Evolutionary conservation across 2,329 filamentous ascomycete genomes (phyloP).

Genomic region (Tetracladium maxilliforme): DNA sequence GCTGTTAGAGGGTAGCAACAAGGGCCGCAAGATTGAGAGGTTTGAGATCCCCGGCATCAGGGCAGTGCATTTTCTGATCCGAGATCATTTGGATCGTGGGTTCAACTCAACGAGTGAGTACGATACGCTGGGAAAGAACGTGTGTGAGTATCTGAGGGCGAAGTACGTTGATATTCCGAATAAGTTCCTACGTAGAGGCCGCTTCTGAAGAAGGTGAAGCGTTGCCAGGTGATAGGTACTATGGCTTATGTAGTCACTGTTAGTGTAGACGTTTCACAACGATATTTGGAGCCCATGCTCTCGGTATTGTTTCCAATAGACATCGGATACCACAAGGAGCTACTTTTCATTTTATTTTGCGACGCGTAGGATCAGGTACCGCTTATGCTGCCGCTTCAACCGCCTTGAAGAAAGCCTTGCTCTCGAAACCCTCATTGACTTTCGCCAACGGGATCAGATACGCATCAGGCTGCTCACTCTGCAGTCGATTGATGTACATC

Average conservation of each 20-base stretch:
- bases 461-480: conserved; percentile 17
- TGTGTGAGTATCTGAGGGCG: conserved; percentile 7
- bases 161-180: conserved; percentile 8
- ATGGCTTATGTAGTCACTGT: no score
- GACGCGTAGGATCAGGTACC: no score
- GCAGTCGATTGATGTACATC: conserved; percentile 31
- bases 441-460: conserved; percentile 37
- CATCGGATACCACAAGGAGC: no score
- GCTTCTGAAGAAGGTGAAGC: conserved; percentile 4
- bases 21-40: conserved; percentile 12
- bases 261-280: no score
- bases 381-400: no score
- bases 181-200: conserved; percentile 7
- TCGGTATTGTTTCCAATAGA: no score
- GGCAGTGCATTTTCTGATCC: conserved; percentile 12
- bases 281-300: no score
- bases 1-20: conserved; percentile 10
- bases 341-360: no score
- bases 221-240: no score
- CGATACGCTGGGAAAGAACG: conserved; percentile 8
- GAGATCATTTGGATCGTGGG: conserved; percentile 10
- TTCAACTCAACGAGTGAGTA: conserved; percentile 8
- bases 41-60: conserved; percentile 9
- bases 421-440: conserved; percentile 40
- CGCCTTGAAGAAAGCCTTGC: conserved; percentile 31